Base-by-base conservation (phyloP, 306 rosid genomes). In the Mucuna pruriens region DNA sequence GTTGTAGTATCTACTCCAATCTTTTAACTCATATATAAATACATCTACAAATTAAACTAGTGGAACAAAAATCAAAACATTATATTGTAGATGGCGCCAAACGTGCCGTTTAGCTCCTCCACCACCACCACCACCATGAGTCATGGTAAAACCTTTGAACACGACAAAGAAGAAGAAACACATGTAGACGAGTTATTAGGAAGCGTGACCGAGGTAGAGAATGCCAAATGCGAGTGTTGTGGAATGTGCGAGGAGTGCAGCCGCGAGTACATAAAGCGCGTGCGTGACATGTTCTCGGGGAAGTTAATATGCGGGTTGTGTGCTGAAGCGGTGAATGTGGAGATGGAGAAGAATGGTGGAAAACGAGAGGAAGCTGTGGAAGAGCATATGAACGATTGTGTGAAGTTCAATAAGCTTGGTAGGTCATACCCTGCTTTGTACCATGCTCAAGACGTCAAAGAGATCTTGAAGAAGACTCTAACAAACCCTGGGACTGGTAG, bases 211-310 rank as follows among this genome's bases (percentile, higher is more conserved):
- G 90, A 85, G 60, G 88, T 74, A 2, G 88, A 86, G 26, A 81
- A 70, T 12, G 92, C 85, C 4, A 71, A 73, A n/a, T 90, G 97
- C 42, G 94, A 91, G 88, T 91, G 97, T 46, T 91, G 97, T 4
- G 94, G 84, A 63, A 71, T 88, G 90, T 82, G 77, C 0, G 97
- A 91, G 58, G 92, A 91, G 76, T 90, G 89, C 90, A 88, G 85
- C 0, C 26, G 12, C 0, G 92, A 87, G 68, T 91, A 91, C 91
- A 80, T 85, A 4, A 13, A 42, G 17, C 20, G 77, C 3, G 84
- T 86, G 16, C 80, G 88, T 0, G 40, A 64, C 61, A 84, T 75
- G 87, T 89, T 76, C 77, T 83, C 25, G 1, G 92, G 94, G 63
- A 89, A 80, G 60, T 36, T 88, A 2, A 80, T 91, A 12, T 91